Conservation (phyloP, 1,284 basidiomycete genomes). For the Somion occarium region DNA sequence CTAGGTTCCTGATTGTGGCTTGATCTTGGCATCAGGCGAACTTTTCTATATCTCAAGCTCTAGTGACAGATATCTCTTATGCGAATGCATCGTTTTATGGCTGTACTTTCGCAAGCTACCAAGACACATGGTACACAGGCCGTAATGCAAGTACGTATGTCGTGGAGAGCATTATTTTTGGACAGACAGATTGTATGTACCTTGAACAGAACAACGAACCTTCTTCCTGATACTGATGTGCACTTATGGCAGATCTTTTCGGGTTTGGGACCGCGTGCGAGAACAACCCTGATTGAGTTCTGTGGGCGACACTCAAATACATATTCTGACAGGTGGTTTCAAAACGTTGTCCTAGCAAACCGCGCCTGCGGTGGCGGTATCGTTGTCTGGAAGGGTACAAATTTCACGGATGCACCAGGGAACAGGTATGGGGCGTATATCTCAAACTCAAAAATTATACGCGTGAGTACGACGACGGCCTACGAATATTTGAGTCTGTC, state of each 20-base stretch:
- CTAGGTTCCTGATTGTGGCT: too few species aligned
- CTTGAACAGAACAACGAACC: neutral
- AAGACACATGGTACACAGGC: constrained; percentile 67
- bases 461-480: constrained; percentile 25
- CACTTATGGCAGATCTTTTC: constrained; percentile 10
- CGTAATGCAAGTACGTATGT: constrained; percentile 55
- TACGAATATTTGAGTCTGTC: constrained; percentile 1
- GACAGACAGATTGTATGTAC: constrained; percentile 56
- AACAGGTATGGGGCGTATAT: constrained; percentile 63
- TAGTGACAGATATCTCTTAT: constrained; percentile 55
- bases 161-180: constrained; percentile 57
- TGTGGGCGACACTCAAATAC: neutral
- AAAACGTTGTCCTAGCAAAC: constrained; percentile 54
- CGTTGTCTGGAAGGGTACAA: constrained; percentile 57
- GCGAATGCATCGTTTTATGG: constrained; percentile 68
- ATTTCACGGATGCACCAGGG: constrained; percentile 45
- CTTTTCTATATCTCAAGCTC: constrained; percentile 52
- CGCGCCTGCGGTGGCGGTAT: constrained; percentile 60
- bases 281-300: neutral
- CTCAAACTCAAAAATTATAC: constrained; percentile 50
- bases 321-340: constrained; percentile 45
- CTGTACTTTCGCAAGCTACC: constrained; percentile 56
- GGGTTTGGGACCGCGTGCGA: constrained; percentile 43
- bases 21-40: too few species aligned
- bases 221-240: neutral